These are phyloP conservation scores for Groenewaldozyma sp. DNA, from an alignment of 1,139 yeast species.

Conservation along the genomic window DNA sequence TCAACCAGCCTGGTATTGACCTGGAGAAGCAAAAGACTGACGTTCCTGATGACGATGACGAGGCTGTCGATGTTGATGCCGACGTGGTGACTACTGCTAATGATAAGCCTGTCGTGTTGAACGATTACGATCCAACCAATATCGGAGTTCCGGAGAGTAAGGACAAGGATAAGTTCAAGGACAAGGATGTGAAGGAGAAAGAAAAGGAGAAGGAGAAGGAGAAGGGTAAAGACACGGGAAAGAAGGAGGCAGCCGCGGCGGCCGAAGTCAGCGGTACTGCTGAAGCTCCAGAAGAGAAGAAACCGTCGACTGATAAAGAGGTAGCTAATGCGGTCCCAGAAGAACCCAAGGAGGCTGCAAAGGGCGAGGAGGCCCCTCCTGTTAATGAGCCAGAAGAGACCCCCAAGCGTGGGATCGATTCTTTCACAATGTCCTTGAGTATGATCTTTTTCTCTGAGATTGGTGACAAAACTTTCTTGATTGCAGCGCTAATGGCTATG, in stretches of 20 bases:
- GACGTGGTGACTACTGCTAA: conserved; percentile 14
- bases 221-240: conserved; percentile 6
- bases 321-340: background rate
- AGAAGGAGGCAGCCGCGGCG: conserved; percentile 1
- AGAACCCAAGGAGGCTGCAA: background rate
- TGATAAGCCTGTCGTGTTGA: conserved; percentile 28
- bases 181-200: too few relatives aligned
- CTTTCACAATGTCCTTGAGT: conserved; percentile 30
- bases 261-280: conserved; percentile 1
- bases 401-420: conserved; percentile 14
- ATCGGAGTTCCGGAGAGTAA: conserved; percentile 26
- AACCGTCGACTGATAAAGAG: background rate
- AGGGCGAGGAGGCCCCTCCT: background rate
- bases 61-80: conserved; percentile 12
- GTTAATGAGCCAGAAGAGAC: background rate
- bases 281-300: background rate
- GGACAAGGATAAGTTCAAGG: conserved; percentile 11
- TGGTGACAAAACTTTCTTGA: conserved; percentile 93
- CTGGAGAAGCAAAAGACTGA: conserved; percentile 21
- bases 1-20: conserved; percentile 26
- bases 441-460: conserved; percentile 93
- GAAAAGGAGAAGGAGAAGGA: conserved; percentile 8
- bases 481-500: conserved; percentile 98
- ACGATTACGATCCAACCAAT: conserved; percentile 33
- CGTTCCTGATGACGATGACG: conserved; percentile 20